Conservation (phyloP, 352 stramenopile genomes). For the Thalassiosira pacifica region DNA sequence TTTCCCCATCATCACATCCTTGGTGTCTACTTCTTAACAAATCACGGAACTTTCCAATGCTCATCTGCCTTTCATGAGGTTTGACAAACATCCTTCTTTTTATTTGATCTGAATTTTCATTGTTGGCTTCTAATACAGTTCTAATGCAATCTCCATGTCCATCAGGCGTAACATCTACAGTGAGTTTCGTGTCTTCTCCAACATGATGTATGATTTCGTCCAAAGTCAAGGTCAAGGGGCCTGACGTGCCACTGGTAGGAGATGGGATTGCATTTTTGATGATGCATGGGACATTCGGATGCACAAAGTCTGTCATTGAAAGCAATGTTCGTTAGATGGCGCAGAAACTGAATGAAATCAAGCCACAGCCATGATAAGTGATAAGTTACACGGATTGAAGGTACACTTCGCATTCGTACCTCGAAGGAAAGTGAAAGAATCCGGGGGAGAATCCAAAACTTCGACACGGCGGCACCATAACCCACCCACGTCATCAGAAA, state of each 20-base stretch:
- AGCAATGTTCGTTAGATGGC: not conserved
- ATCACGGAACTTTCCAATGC: conserved; percentile 72
- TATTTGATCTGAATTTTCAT: conserved; percentile 21
- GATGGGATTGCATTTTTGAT: conserved; percentile 77
- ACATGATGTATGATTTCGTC: conserved; percentile 74
- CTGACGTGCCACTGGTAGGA: not conserved
- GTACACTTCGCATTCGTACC: conserved; percentile 11
- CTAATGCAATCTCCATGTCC: conserved; percentile 84
- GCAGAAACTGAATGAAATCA: not conserved
- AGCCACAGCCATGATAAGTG: not conserved
- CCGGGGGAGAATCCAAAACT: conserved; percentile 68
- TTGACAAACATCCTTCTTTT: conserved; percentile 79
- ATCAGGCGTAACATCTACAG: conserved; percentile 85
- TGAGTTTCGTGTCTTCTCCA: conserved; percentile 57
- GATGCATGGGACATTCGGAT: conserved; percentile 72
- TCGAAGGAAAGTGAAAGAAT: conserved; percentile 74
- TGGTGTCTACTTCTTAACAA: conserved; percentile 42
- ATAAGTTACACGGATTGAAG: not conserved
- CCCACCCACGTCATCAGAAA: conserved; percentile 71
- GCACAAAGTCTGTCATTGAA: conserved; percentile 68
- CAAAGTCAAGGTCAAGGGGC: conserved; percentile 63
- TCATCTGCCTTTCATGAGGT: conserved; percentile 78
- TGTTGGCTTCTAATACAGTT: conserved; percentile 47
- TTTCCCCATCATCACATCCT: not conserved
- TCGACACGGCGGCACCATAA: conserved; percentile 75